These are phyloP conservation scores for Skeletonema costatum DNA, from an alignment of 108 stramenopile genomes.

Conservation along the genomic window DNA sequence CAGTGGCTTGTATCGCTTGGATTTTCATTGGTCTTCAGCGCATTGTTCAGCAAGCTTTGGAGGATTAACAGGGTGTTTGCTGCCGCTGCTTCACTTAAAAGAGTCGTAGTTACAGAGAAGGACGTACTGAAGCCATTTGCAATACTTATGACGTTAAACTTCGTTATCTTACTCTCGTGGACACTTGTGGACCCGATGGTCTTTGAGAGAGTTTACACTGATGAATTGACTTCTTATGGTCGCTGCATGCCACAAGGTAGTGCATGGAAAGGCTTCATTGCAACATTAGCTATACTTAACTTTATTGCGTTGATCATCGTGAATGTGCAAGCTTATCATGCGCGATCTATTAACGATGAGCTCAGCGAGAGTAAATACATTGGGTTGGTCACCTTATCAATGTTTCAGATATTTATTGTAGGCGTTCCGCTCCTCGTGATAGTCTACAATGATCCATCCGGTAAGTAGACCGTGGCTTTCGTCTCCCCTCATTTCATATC, in stretches of 20 bases:
- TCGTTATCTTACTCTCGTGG: neutral
- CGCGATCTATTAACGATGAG: constrained; percentile 46
- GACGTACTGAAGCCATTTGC: neutral
- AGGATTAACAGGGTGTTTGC: constrained; percentile 34
- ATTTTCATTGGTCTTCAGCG: constrained; percentile 45
- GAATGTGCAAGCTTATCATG: constrained; percentile 46
- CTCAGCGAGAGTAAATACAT: constrained; percentile 50
- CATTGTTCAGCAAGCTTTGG: constrained; percentile 65
- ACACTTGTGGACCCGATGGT: neutral
- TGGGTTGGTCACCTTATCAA: constrained; percentile 40
- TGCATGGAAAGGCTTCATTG: constrained; percentile 11
- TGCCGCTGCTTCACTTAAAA: neutral
- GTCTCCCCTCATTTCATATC: neutral
- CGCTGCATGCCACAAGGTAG: neutral
- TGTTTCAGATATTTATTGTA: constrained; percentile 44
- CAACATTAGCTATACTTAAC: constrained; percentile 23
- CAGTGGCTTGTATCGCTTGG: constrained; percentile 48
- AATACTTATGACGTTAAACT: neutral
- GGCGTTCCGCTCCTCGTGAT: constrained; percentile 46
- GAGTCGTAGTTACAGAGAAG: neutral
- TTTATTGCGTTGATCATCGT: constrained; percentile 28
- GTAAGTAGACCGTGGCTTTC: neutral
- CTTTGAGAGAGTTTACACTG: neutral
- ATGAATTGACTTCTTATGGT: neutral
- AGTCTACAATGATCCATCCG: constrained; percentile 31